Evolutionary conservation across 306 rosid genomes (phyloP).

Genomic region (Purshia tridentata): DNA sequence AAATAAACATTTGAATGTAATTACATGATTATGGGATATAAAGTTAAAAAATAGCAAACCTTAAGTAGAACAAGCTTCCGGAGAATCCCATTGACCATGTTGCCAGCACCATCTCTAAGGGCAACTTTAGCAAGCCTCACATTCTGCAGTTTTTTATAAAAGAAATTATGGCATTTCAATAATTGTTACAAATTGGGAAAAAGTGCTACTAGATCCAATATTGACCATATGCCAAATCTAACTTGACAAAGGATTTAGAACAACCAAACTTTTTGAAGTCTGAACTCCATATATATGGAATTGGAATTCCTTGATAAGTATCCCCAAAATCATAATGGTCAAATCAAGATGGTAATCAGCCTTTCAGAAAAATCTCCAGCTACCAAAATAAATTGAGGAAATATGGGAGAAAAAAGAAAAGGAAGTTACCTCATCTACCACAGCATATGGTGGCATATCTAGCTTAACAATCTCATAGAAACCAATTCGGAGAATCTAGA

Average conservation of each 20-base stretch:
- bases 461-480: slow-evolving; percentile 78
- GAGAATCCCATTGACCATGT: slow-evolving; percentile 86
- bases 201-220: background rate
- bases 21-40: slow-evolving; percentile 7
- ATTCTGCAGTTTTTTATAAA: slow-evolving; percentile 50
- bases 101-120: slow-evolving; percentile 92
- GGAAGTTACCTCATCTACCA: slow-evolving; percentile 72
- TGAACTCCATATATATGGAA: background rate
- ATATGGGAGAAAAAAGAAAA: slow-evolving; percentile 5
- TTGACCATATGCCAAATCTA: background rate
- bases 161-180: background rate
- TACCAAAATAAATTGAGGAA: slow-evolving; percentile 4
- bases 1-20: slow-evolving; percentile 9
- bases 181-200: background rate
- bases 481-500: slow-evolving; percentile 80
- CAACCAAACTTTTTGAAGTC: background rate
- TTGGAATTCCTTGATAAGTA: background rate
- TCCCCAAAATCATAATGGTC: background rate
- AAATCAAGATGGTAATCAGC: background rate
- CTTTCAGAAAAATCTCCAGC: background rate
- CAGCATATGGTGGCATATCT: slow-evolving; percentile 86
- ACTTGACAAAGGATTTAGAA: background rate
- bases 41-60: slow-evolving; percentile 40
- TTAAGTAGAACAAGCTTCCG: slow-evolving; percentile 68
- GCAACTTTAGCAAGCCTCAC: slow-evolving; percentile 84